Evolutionary conservation across 306 rosid species (phyloP).

Genomic region (Lithocarpus polystachyus): DNA sequence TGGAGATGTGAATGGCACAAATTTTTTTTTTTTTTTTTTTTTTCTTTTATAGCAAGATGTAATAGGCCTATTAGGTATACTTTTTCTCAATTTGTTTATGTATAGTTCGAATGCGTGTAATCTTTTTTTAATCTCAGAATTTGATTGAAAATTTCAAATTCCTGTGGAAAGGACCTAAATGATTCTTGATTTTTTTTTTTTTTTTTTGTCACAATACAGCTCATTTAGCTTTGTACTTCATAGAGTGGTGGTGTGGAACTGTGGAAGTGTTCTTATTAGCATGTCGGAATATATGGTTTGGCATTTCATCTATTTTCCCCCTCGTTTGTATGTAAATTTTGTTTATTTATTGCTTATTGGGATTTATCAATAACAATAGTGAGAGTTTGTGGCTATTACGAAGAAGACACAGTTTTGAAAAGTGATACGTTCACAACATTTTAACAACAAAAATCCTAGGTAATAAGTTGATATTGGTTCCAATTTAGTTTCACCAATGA

Average conservation of each 20-base stretch:
- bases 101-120: conserved; percentile 2
- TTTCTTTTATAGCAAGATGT: neutral
- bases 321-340: neutral
- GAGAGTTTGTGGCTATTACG: no score
- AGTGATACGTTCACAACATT: accelerated
- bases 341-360: neutral
- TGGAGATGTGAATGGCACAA: neutral
- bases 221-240: no score
- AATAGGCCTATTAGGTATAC: neutral
- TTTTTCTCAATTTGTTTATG: conserved; percentile 8
- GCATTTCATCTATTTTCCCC: neutral
- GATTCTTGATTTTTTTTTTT: no score
- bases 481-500: no score
- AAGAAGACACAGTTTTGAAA: no score
- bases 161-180: no score
- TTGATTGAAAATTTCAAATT: neutral
- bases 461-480: no score
- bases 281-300: neutral
- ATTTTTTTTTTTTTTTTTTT: neutral
- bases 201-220: no score
- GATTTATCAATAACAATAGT: neutral
- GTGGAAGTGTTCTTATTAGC: no score
- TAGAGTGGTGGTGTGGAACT: no score
- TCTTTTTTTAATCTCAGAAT: neutral
- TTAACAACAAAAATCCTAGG: no score